Base-by-base conservation (phyloP, 2,329 filamentous ascomycete species). In the Calonectria naviculata region DNA sequence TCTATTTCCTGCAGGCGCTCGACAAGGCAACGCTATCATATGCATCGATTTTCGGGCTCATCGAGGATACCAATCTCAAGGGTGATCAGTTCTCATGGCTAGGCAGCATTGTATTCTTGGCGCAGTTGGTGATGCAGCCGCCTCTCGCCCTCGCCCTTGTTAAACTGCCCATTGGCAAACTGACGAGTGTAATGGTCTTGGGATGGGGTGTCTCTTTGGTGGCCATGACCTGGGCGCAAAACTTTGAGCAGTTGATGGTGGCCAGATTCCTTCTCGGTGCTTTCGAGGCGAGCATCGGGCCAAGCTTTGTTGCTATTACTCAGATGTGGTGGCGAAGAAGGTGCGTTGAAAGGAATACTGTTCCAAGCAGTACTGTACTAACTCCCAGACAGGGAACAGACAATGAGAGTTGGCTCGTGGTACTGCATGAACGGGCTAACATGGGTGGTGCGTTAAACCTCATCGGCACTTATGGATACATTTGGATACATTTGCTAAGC, bases 1-100 rank as follows among this genome's bases (percentile, higher is more conserved):
- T 91, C 24, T 93, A 92, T 80, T 92, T 90, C 76, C 84, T 92
- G 0, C 91, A 93, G 73, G 87, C 87, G 13, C 83, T 92, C 7
- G 91, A 92, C 82, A 93, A 93, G 79, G 87, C 89, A 0, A 90
- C 89, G 0, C 83, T 92, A 82, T 83, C 81, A 2, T 93, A 92
- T 75, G 89, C 89, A 3, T 91, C 90, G 0, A 88, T 92, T 13
- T 92, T 92, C 74, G 90, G 90, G 3, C 83, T 93, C 13, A 87
- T 90, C 36, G 83, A 90, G 63, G 89, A 91, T 77, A 87, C 90
- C 0, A 78, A 86, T 46, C 86, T 93, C 1, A 81, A 86, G 10
- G 89, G 89, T 19, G 83, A 89, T 60, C 85, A 92, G 84, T 86
- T 84, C 74, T 91, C 89, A 2, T 92, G 89, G 89, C 86, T 92